Percentiles rank a stretch among this genome's conserved stretches.
phyloP scores from a whole-genome alignment of 495 filamentous ascomycete species.

The Lineolata rhizophorae region DNA sequence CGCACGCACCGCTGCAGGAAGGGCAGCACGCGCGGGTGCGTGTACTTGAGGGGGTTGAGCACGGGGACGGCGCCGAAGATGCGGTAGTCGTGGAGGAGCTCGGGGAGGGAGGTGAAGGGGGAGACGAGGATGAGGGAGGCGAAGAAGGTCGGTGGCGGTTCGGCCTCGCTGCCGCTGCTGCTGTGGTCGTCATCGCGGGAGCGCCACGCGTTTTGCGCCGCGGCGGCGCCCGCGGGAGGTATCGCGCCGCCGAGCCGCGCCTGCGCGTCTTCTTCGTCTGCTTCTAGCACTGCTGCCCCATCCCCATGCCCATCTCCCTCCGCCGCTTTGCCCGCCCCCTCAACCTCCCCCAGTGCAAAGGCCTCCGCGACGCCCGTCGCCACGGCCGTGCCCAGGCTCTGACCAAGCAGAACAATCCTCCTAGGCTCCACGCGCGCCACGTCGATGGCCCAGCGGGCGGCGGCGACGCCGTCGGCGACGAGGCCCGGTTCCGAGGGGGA shows the following conservation, averaged over 20 bases:
- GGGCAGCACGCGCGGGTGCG: constrained; percentile 27
- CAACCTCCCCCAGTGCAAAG: constrained; percentile 27
- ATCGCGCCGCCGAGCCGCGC: background rate
- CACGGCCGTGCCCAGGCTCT: constrained; percentile 77
- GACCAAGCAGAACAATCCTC: constrained; percentile 64
- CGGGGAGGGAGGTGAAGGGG: constrained; percentile 51
- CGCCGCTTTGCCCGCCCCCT: no score
- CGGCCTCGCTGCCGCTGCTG: background rate
- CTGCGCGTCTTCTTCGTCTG: background rate
- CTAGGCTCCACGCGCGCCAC: constrained; percentile 39
- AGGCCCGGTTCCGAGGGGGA: constrained; percentile 62
- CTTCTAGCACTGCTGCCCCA: no score
- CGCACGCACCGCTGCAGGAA: constrained; percentile 26
- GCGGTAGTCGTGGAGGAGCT: constrained; percentile 47
- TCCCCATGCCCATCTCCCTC: no score
- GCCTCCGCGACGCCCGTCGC: constrained; percentile 46
- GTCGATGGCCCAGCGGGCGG: constrained; percentile 47
- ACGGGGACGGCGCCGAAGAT: constrained; percentile 58
- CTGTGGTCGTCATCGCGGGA: no score
- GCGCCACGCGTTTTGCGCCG: background rate
- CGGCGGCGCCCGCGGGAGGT: background rate
- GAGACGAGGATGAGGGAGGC: constrained; percentile 57
- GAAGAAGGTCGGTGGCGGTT: constrained; percentile 21
- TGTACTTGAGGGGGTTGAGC: constrained; percentile 45
- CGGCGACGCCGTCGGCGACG: constrained; percentile 52